These are phyloP conservation scores for Ophiostoma sp. DNA, from an alignment of 2,329 filamentous ascomycete genomes.

Conservation along the genomic window DNA sequence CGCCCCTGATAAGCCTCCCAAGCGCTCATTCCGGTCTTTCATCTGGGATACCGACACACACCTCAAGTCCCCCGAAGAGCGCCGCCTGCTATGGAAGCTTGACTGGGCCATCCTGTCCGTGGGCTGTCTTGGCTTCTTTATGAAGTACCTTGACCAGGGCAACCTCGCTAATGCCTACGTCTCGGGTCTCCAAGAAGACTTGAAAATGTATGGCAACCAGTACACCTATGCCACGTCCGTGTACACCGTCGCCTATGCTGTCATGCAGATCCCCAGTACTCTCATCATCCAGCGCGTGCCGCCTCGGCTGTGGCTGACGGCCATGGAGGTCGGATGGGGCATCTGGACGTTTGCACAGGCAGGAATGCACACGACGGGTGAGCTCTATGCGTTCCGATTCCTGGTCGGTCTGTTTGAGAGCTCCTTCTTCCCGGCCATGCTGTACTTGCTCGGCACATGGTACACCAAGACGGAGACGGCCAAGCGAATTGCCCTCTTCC, in stretches of 20 bases:
- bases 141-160: conserved; percentile 55
- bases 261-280: conserved; percentile 32
- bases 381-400: conserved; percentile 53
- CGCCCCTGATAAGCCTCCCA: background rate
- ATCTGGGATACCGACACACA: conserved; percentile 19
- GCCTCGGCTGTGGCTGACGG: background rate
- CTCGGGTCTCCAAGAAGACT: conserved; percentile 48
- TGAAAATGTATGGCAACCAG: conserved; percentile 44
- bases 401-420: conserved; percentile 28
- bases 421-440: conserved; percentile 54
- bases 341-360: conserved; percentile 30
- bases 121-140: conserved; percentile 8
- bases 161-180: conserved; percentile 46
- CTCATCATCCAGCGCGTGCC: conserved; percentile 7
- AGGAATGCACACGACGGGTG: background rate
- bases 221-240: conserved; percentile 42
- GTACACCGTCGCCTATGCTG: conserved; percentile 32
- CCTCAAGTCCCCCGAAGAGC: conserved; percentile 13
- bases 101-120: conserved; percentile 3
- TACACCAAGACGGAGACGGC: conserved; percentile 61
- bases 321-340: conserved; percentile 29
- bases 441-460: conserved; percentile 53
- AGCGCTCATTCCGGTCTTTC: conserved; percentile 5
- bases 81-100: conserved; percentile 2
- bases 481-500: conserved; percentile 64